Evolutionary conservation across 2,329 filamentous ascomycete species (phyloP).

Genomic region (Diaporthe ilicicola): DNA sequence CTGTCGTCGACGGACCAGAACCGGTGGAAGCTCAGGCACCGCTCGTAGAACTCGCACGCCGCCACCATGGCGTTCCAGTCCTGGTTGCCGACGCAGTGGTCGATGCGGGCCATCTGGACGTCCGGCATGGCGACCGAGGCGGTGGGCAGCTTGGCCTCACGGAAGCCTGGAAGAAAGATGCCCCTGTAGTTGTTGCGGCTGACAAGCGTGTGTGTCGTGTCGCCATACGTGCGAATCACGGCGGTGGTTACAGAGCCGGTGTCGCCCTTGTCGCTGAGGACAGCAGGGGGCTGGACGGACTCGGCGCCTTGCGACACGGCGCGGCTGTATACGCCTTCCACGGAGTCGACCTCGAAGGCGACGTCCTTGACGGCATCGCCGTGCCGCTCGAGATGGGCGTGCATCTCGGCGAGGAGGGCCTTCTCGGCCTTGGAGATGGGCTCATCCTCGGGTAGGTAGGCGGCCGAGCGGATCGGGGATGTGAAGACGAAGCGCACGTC

Average conservation of each 20-base stretch:
- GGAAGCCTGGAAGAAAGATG: slow-evolving; percentile 85
- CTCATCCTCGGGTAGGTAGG: slow-evolving; percentile 64
- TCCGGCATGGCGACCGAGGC: slow-evolving; percentile 61
- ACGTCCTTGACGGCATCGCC: slow-evolving; percentile 96
- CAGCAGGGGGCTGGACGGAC: slow-evolving; percentile 68
- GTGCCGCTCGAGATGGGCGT: slow-evolving; percentile 84
- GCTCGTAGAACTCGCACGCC: slow-evolving; percentile 80
- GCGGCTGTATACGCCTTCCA: slow-evolving; percentile 78
- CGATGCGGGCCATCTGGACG: slow-evolving; percentile 78
- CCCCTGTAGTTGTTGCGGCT: slow-evolving; percentile 76
- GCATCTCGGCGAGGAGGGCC: slow-evolving; percentile 75
- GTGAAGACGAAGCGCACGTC: slow-evolving; percentile 84
- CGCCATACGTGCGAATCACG: slow-evolving; percentile 89
- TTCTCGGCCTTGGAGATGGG: slow-evolving; percentile 71
- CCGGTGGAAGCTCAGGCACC: slow-evolving; percentile 89
- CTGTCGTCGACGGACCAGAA: slow-evolving; percentile 98
- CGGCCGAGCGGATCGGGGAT: slow-evolving; percentile 75
- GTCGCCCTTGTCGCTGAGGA: slow-evolving; percentile 63
- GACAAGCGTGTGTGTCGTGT: slow-evolving; percentile 94
- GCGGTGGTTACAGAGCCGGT: slow-evolving; percentile 76
- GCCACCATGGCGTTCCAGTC: slow-evolving; percentile 88
- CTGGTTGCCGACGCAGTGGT: slow-evolving; percentile 98
- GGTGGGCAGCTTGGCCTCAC: slow-evolving; percentile 55
- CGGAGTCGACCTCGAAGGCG: slow-evolving; percentile 92
- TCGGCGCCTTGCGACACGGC: slow-evolving; percentile 73